Evolutionary conservation across 169 alveolate species (phyloP), one percentile per base, ranked within the genome.

Genomic region (Plasmodium falciparum): DNA sequence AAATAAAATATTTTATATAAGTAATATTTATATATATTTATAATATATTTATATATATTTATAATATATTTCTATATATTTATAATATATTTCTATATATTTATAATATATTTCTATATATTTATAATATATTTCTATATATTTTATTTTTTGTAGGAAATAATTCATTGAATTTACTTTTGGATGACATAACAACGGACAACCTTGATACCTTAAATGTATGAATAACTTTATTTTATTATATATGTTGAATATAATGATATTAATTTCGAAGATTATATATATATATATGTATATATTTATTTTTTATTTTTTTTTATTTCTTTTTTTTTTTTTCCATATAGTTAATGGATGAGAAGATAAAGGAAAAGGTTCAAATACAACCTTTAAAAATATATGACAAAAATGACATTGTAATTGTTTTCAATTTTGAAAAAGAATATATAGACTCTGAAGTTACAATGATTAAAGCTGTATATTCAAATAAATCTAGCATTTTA

Each of bases 371-470:
- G n/a, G 61, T 61, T 45, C 66, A 72, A 33, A 86, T 86, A 58
- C 43, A 49, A 24, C 92, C 92, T 2, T 20, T 86, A 61, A 86
- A 72, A 67, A 49, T 86, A 72, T 86, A 86, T 43, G 92, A 86
- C 17, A 86, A 70, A 47, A 61, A 86, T 67, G 65, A 56, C 43
- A 65, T 86, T 58, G 92, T 72, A 72, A 86, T 86, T 58, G 20
- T 15, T 8, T 86, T 86, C 52, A 50, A 71, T 17, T 73, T 86
- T 86, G 88, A 86, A 61, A 86, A 86, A 62, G 92, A 86, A 72
- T 61, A 50, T 9, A 24, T 72, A 72, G 85, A 86, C 22, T 70
- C 92, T 43, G 88, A 86, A 72, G 52, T 33, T 9, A 33, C 45
- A 33, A 70, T 39, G 45, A 86, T 86, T 24, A 71, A 66, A 52